Evolutionary conservation across 345 rosid species (phyloP).

Genomic region (Brassica incana): DNA sequence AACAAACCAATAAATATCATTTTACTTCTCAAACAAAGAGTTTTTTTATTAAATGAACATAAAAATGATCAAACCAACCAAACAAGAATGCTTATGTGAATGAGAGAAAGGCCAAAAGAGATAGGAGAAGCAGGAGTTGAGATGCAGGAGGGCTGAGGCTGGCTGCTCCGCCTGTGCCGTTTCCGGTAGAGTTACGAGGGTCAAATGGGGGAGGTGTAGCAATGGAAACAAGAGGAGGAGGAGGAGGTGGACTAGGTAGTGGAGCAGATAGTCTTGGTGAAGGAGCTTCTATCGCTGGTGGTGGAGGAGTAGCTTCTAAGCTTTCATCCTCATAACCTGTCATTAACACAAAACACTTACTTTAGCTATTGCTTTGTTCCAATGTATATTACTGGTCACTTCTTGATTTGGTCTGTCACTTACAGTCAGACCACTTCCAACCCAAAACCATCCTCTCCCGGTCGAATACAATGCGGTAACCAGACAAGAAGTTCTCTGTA

Average conservation of each 20-base stretch:
- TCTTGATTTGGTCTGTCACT: slow-evolving; percentile 28
- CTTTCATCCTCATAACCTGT: slow-evolving; percentile 37
- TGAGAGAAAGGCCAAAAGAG: slow-evolving; percentile 36
- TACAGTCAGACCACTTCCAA: slow-evolving; percentile 68
- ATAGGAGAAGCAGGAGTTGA: slow-evolving; percentile 27
- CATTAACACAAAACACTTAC: not conserved
- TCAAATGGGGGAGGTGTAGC: slow-evolving; percentile 8
- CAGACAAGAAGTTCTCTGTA: slow-evolving; percentile 74
- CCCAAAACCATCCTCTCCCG: slow-evolving; percentile 64
- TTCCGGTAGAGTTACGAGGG: slow-evolving; percentile 1
- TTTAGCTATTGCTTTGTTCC: not conserved
- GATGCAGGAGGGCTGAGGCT: slow-evolving; percentile 13
- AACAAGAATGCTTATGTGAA: not conserved
- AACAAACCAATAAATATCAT: not conserved
- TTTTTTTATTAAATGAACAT: not conserved
- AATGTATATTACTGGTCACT: not conserved
- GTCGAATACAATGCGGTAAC: slow-evolving; percentile 61
- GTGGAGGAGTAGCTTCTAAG: slow-evolving; percentile 26
- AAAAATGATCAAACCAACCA: slow-evolving; percentile 17
- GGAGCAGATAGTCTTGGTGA: slow-evolving; percentile 20
- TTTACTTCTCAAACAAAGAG: not conserved
- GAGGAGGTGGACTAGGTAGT: not conserved
- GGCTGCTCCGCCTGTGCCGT: slow-evolving; percentile 10
- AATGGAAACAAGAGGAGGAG: not conserved
- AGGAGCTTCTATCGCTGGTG: slow-evolving; percentile 25